Evolutionary conservation across 306 rosid genomes (phyloP).

Genomic region (Senna siamea): DNA sequence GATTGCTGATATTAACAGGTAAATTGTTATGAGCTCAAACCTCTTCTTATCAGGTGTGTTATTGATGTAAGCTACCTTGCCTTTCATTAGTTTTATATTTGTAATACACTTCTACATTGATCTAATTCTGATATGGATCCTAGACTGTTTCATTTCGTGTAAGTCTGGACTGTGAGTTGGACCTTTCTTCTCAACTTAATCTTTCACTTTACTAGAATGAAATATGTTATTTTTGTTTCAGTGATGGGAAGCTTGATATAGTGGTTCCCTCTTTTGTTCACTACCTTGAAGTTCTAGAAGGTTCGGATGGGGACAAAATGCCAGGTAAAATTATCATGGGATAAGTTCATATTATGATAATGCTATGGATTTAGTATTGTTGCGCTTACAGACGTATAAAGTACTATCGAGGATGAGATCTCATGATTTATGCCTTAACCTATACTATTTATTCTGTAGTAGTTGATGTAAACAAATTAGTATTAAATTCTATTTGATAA

Average conservation of each 20-base stretch:
- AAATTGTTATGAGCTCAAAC: not conserved
- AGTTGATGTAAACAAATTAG: constrained; percentile 6
- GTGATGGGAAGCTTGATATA: constrained; percentile 97
- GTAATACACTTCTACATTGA: not conserved
- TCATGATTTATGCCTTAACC: not conserved
- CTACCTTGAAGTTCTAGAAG: constrained; percentile 96
- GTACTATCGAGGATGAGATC: not conserved
- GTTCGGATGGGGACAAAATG: constrained; percentile 97
- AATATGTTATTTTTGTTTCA: constrained; percentile 40
- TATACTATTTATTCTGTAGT: not conserved
- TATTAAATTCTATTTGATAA: constrained; percentile 15
- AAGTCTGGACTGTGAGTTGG: constrained; percentile 5
- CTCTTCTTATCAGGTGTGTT: constrained; percentile 16
- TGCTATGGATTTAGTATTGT: not conserved
- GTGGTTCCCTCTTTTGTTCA: constrained; percentile 97
- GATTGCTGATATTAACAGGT: constrained; percentile 97
- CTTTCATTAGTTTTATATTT: not conserved
- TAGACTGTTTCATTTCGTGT: constrained; percentile 16
- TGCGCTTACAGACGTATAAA: not conserved
- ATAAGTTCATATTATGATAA: constrained; percentile 19
- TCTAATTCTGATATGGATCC: constrained; percentile 12
- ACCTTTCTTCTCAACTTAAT: not conserved
- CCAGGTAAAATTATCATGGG: constrained; percentile 62
- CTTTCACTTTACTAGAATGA: not conserved
- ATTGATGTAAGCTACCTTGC: not conserved